Evolutionary conservation across 352 stramenopile genomes (phyloP).

Genomic region (Globisporangium ultimum): DNA sequence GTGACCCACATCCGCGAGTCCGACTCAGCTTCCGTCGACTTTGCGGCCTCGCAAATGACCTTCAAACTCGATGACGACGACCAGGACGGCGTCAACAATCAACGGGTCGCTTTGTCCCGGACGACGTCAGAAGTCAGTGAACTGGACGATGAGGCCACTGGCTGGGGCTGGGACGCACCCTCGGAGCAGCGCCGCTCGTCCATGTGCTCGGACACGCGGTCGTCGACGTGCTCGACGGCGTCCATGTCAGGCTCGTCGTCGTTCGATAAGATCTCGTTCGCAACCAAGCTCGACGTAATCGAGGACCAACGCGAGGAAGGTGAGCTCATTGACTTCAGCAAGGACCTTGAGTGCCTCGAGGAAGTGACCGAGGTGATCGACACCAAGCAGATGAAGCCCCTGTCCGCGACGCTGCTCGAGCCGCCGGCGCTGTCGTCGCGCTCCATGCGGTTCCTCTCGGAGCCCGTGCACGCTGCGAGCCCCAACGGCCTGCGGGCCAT

Average conservation of each 20-base stretch:
- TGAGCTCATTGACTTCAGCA: constrained; percentile 17
- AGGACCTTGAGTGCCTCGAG: constrained; percentile 20
- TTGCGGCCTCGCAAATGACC: neutral
- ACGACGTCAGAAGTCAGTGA: too few relatives aligned
- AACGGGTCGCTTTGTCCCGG: constrained; percentile 4
- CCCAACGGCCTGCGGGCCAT: constrained; percentile 14
- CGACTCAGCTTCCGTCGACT: constrained; percentile 10
- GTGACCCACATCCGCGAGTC: constrained; percentile 45
- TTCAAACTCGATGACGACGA: constrained; percentile 9
- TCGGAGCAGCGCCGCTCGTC: neutral
- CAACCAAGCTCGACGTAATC: constrained; percentile 42
- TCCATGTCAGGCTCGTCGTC: constrained; percentile 11
- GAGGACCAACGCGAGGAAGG: constrained; percentile 30
- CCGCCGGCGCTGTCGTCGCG: neutral
- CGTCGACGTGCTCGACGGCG: constrained; percentile 7
- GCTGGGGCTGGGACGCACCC: too few relatives aligned
- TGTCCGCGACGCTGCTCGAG: neutral
- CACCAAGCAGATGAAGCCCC: constrained; percentile 41
- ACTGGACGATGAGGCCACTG: too few relatives aligned
- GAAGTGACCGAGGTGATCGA: constrained; percentile 44
- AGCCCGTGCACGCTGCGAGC: neutral
- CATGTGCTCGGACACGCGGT: neutral
- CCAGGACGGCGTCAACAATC: constrained; percentile 1
- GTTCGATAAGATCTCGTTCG: constrained; percentile 34
- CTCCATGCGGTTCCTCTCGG: constrained; percentile 1